Percentiles rank a stretch among this genome's conserved stretches.
These are phyloP conservation scores for Apocynum venetum DNA, from an alignment of 257 asterid species.

Conservation along the genomic window DNA sequence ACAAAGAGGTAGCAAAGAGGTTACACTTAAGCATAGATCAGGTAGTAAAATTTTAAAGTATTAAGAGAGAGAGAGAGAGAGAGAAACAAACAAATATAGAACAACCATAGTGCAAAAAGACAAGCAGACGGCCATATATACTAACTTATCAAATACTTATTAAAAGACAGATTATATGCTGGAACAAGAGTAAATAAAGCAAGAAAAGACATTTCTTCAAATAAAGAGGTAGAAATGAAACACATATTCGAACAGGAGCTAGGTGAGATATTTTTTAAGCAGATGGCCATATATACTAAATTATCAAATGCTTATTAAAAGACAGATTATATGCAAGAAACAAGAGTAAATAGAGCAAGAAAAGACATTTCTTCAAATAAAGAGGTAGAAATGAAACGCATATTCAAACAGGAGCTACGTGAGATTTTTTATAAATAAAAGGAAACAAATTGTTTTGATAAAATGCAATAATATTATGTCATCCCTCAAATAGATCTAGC, in stretches of 20 bases:
- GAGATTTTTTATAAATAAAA: background rate
- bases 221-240: background rate
- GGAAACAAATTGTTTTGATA: background rate
- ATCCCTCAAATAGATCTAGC: background rate
- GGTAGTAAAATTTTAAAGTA: background rate
- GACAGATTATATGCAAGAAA: too few relatives aligned
- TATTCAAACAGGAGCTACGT: background rate
- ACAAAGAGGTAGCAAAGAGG: background rate
- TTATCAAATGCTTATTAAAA: too few relatives aligned
- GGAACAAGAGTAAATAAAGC: background rate
- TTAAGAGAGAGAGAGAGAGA: too few relatives aligned
- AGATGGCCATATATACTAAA: too few relatives aligned
- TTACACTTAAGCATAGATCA: background rate
- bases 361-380: background rate
- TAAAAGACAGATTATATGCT: background rate
- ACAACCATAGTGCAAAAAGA: background rate
- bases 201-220: background rate
- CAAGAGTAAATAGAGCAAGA: background rate
- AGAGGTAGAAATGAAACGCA: background rate
- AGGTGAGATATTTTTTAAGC: too few relatives aligned
- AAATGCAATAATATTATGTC: background rate
- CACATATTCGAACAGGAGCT: background rate
- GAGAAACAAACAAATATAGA: background rate
- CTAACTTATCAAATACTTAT: background rate
- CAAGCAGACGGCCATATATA: background rate